Evolutionary conservation across 2,329 filamentous ascomycete species (phyloP), one percentile per base, ranked within the genome.

Genomic region (Colletotrichum karsti): DNA sequence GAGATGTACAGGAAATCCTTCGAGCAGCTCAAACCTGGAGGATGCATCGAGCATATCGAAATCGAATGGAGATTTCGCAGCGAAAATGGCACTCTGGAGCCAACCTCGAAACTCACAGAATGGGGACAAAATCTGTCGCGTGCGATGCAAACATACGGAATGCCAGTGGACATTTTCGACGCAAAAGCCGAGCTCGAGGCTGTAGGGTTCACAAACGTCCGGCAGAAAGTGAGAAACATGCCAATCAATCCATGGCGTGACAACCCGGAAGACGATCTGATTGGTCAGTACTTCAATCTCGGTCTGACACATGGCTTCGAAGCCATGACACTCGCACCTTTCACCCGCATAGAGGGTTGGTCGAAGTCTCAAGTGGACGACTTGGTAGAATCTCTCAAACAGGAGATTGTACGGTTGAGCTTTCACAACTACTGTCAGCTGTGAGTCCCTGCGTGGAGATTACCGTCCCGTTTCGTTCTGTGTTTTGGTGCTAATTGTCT

Each of bases 31-130:
- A 90, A 90, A 73, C 93, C 94, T 1, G 91, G 91, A 2, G 95
- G 95, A 60, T 88, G 86, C 76, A 86, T 98, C 62, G 95, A 98
- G 79, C 94, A 97, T 72, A 88, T 97, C 53, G 95, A 98, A 77
- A 92, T 98, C 61, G 94, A 98, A 78, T 93, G 93, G 79, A 84
- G 87, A 53, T 93, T 94, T 18, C 89, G 89, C 57, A 92, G 90
- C 74, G 91, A 94, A 70, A 89, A 93, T 73, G 85, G 86, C 37
- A 88, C 88, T 1, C 80, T 92, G 13, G 84, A 87, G 10, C 71
- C 79, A 4, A 80, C 88, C 39, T 89, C 91, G 7, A 82, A 85
- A 28, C 81, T 95, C 15, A 79, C 83, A 48, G 81, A 88, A 72
- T 97, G 94, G 94, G 91, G 91, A 69, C 80, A 88, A 26, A 87